phyloP scores from a whole-genome alignment of 306 rosid species.

The Dryas alaskensis region DNA sequence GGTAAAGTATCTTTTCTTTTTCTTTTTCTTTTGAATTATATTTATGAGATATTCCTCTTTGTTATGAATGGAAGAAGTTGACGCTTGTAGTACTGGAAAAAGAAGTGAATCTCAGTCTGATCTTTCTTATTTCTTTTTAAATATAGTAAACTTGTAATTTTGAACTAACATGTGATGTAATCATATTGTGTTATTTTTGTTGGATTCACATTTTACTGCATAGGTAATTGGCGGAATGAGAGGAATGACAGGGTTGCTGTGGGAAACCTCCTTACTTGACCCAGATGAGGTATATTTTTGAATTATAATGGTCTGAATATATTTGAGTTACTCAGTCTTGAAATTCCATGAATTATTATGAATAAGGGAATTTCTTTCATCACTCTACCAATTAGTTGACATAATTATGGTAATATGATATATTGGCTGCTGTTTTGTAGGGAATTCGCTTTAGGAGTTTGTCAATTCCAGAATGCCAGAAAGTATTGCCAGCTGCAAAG shows the following conservation, averaged over 20 bases:
- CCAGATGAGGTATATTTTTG: slow-evolving; percentile 80
- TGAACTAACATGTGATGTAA: slow-evolving; percentile 9
- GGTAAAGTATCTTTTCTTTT: slow-evolving; percentile 40
- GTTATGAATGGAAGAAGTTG: neutral
- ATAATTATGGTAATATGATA: slow-evolving; percentile 26
- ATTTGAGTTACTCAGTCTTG: slow-evolving; percentile 28
- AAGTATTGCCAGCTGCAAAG: slow-evolving; percentile 72
- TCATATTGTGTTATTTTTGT: neutral
- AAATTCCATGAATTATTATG: neutral
- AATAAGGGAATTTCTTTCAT: neutral
- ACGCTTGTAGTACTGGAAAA: neutral
- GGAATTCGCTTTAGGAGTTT: slow-evolving; percentile 93
- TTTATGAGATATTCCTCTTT: neutral
- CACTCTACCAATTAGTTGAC: neutral
- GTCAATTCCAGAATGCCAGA: slow-evolving; percentile 92
- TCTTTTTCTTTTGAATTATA: neutral
- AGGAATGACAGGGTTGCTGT: slow-evolving; percentile 94
- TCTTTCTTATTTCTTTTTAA: neutral
- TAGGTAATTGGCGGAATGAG: slow-evolving; percentile 99
- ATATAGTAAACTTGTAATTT: neutral
- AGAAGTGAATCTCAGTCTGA: neutral
- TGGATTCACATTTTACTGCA: slow-evolving; percentile 22
- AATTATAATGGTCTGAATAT: slow-evolving; percentile 6
- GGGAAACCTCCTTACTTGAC: slow-evolving; percentile 95
- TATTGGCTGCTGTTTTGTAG: slow-evolving; percentile 42